Percentiles rank a stretch among this genome's conserved stretches.
Conservation (phyloP, 257 asterid species). For the Galeopsis tetrahit region DNA sequence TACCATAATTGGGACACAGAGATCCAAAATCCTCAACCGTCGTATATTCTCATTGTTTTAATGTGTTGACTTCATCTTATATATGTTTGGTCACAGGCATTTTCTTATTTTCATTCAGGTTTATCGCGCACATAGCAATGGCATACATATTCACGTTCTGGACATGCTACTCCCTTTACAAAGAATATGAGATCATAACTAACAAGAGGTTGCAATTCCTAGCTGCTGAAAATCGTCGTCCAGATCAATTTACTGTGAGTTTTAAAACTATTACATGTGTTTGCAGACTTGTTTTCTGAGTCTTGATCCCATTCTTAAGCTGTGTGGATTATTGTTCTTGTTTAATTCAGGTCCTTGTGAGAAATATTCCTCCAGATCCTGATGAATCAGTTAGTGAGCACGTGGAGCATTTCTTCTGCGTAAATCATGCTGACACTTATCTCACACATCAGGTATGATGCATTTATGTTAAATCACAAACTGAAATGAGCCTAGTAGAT, state of each 20-base stretch:
- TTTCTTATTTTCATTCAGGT: constrained; percentile 52
- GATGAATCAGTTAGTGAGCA: constrained; percentile 93
- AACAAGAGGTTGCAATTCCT: constrained; percentile 82
- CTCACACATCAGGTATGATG: constrained; percentile 74
- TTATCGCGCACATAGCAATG: constrained; percentile 77
- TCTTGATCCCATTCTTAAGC: background rate
- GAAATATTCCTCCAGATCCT: constrained; percentile 91
- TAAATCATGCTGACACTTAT: constrained; percentile 82
- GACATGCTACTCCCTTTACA: constrained; percentile 80
- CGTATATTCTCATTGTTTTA: background rate
- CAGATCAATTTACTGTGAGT: constrained; percentile 93
- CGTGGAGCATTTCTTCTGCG: constrained; percentile 95
- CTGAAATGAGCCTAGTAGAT: background rate
- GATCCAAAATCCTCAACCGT: background rate
- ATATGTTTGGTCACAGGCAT: constrained; percentile 11
- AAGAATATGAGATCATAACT: constrained; percentile 70
- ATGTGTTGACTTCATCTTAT: constrained; percentile 1
- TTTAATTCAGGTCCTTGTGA: constrained; percentile 83
- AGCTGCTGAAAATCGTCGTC: constrained; percentile 81
- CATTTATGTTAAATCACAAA: background rate
- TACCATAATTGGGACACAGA: background rate
- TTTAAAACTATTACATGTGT: constrained; percentile 13
- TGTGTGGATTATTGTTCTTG: background rate
- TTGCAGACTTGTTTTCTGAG: constrained; percentile 6
- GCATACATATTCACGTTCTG: constrained; percentile 84